phyloP scores from a whole-genome alignment of 2,329 filamentous ascomycete genomes.

The Tothia fuscella region DNA sequence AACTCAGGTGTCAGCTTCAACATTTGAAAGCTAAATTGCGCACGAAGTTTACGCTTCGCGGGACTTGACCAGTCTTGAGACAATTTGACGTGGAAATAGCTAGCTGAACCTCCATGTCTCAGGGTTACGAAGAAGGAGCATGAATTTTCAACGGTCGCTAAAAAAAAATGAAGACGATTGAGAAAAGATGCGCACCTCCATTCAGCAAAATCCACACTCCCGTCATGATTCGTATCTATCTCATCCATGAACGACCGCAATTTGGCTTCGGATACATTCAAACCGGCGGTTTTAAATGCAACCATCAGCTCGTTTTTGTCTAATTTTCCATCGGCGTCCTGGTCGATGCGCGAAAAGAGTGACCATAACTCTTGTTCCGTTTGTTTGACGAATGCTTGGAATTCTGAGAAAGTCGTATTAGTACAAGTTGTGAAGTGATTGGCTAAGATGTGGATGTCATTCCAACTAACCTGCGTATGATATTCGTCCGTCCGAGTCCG shows the following conservation, averaged over 20 bases:
- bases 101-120: too few relatives aligned
- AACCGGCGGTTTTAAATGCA: constrained; percentile 67
- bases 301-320: constrained; percentile 72
- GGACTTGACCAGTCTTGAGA: too few relatives aligned
- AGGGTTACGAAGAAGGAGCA: too few relatives aligned
- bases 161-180: too few relatives aligned
- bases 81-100: too few relatives aligned
- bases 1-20: too few relatives aligned
- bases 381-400: constrained; percentile 73
- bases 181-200: constrained; percentile 82
- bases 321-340: constrained; percentile 71
- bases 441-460: neutral
- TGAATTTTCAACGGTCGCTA: too few relatives aligned
- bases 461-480: constrained; percentile 62
- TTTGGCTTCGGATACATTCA: constrained; percentile 65
- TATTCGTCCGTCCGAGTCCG: constrained; percentile 77
- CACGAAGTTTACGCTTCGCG: too few relatives aligned
- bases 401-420: constrained; percentile 48
- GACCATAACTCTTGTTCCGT: constrained; percentile 73
- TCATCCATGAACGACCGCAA: constrained; percentile 78
- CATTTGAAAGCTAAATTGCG: too few relatives aligned
- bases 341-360: constrained; percentile 80
- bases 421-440: constrained; percentile 25
- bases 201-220: constrained; percentile 79
- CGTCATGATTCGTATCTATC: constrained; percentile 82